phyloP scores from a whole-genome alignment of 768 basidiomycete genomes.

The Rubroboletus pulcherrimus region DNA sequence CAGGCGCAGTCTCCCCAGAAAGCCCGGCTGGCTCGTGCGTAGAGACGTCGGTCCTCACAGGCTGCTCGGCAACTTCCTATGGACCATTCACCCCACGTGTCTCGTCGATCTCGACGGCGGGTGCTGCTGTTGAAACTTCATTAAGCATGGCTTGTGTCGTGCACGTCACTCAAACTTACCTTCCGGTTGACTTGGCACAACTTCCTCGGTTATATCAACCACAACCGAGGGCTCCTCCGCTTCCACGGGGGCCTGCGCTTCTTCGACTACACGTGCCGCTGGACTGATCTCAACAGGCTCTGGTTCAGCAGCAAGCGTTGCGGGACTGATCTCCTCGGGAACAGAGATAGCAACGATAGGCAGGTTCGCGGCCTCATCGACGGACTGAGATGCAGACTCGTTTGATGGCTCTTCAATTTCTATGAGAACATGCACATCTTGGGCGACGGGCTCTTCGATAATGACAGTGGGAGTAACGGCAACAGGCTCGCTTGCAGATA shows the following conservation, averaged over 20 bases:
- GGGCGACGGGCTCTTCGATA: constrained; percentile 1
- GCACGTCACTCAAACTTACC: neutral
- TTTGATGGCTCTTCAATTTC: constrained; percentile 1
- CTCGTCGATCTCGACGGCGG: neutral
- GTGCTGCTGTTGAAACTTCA: neutral
- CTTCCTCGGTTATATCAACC: neutral
- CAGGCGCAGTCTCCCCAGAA: neutral
- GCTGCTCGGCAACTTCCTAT: neutral
- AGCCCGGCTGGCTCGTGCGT: neutral
- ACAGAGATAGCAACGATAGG: neutral
- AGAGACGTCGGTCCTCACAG: neutral
- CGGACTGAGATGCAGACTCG: constrained; percentile 9
- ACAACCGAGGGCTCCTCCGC: neutral
- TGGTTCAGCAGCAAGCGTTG: neutral
- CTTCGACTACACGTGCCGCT: neutral
- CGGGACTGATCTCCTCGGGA: neutral
- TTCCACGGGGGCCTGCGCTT: neutral
- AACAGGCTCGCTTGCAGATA: neutral
- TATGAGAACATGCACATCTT: neutral
- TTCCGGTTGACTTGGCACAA: neutral
- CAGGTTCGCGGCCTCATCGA: neutral
- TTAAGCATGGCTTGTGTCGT: neutral
- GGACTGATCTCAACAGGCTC: neutral
- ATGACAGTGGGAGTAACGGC: neutral
- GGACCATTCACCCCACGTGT: neutral